These are phyloP conservation scores for Cicer bijugum DNA, from an alignment of 306 rosid species.

Conservation along the genomic window DNA sequence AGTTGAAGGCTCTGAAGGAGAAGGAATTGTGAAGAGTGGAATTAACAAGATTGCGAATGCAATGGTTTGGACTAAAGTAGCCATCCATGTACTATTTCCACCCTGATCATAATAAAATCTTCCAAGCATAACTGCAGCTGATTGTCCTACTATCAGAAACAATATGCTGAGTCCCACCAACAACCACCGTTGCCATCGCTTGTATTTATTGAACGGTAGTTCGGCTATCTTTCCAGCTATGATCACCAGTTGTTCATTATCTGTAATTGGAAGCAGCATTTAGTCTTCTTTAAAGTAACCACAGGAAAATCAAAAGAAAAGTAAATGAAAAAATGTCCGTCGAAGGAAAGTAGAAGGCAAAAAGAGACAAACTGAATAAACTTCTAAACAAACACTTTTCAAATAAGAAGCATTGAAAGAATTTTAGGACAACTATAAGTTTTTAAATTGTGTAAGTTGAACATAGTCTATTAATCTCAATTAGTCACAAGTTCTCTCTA, in stretches of 20 bases:
- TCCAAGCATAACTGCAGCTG: conserved; percentile 85
- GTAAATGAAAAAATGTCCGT: background rate
- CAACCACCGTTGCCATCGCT: conserved; percentile 90
- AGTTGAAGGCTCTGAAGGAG: conserved; percentile 52
- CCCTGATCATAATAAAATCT: conserved; percentile 88
- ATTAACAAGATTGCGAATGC: conserved; percentile 71
- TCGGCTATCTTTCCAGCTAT: conserved; percentile 51
- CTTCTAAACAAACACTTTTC: background rate
- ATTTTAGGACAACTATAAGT: background rate
- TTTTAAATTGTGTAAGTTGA: no score
- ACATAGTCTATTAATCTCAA: no score
- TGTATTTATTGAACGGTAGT: conserved; percentile 51
- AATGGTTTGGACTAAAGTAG: conserved; percentile 87
- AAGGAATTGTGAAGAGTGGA: conserved; percentile 61
- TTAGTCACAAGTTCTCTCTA: background rate
- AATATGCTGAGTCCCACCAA: conserved; percentile 64
- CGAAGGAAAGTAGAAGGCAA: background rate
- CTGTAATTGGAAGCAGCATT: conserved; percentile 48
- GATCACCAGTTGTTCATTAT: conserved; percentile 59
- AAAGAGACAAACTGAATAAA: background rate
- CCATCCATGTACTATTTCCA: conserved; percentile 93
- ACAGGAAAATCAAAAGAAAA: background rate
- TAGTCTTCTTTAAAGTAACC: background rate
- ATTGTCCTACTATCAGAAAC: conserved; percentile 77
- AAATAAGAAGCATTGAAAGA: background rate